Evolutionary conservation across 257 asterid genomes (phyloP), one percentile per base, ranked within the genome.

Genomic region (Avicennia marina): DNA sequence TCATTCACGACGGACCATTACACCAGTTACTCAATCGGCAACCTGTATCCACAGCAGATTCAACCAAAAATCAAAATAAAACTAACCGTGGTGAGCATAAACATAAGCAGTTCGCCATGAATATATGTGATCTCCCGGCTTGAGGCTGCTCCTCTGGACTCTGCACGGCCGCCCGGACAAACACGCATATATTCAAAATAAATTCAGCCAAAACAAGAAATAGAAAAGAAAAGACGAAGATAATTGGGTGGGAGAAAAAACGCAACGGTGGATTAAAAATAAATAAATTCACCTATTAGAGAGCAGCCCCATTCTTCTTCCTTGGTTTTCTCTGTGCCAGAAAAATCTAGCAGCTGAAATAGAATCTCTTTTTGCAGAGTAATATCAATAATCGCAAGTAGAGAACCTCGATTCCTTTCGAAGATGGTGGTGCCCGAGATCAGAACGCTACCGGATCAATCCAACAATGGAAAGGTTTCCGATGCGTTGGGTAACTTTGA

Each of bases 41-140:
- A 39, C 16, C 16, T 13, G 32, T 33, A 20, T 22, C 27, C 9
- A 43, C 21, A 58, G 5, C 44, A 56, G 16, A 18, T 21, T 6
- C 34, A 52, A 63, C 49, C 12, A 31, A 9, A 51, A 49, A 18
- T 4, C 31, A 19, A 56, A 26, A 15, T 12, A 22, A 58, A 33
- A 33, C 84, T 60, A 18, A 91, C 98, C 98, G 71, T 88, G 98
- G 61, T 91, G 98, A 18, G 98, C 88, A 68, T 88, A 91, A 18
- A 85, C 60, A 53, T 88, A 91, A 50, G 95, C 93, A 13, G 85
- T 32, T 6, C 96, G 90, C 96, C 98, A 91, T 2, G 98, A 91
- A 65, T 91, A 91, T 56, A 91, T 75, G 73, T 88, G 98, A 83
- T 91, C 98, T 49, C 98, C 98, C 11, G 95, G 81, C 55, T 83